Base-by-base conservation (phyloP, 306 rosid genomes). In the Gastrolobium villosum region DNA sequence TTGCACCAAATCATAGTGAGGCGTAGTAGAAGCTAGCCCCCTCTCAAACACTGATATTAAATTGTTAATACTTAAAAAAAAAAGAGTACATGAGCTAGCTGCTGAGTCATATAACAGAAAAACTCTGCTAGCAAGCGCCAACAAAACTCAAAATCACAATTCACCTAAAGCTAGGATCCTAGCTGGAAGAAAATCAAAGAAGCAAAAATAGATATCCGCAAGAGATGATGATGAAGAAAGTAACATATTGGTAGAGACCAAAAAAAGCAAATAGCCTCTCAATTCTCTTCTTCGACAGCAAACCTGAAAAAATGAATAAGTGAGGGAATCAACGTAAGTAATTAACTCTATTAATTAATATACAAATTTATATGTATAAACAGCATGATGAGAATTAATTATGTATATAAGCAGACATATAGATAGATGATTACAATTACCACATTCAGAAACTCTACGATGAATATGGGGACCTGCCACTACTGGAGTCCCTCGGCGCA, bases 401-500 rank as follows among this genome's bases (percentile, higher is more conserved):
- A 65, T 7, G 39, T 11, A 65, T 7, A 20, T 11, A 30, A 1
- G 53, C 14, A 41, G 3, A 48, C 5, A 30, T 30, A 44, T 44
- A 30, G 56, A 50, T 8, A 64, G 48, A 20, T 48, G 5, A 49
- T 15, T 39, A 40, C 13, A 37, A 62, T 80, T 80, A 84, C 82
- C 82, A 53, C 11, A 11, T 52, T 10, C 11, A 45, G 72, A 48
- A 74, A 76, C 10, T 85, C 70, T 86, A 84, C 2, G 88, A 81
- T 13, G 81, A 79, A 87, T 87, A 91, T 69, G 98, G 93, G 71
- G 90, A 85, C 76, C 76, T 86, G 81, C 68, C 71, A 31, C 46
- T 71, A 39, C 72, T 69, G 26, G 92, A 77, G 81, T 92, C 97
- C 82, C 97, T 92, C 1, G 92, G 94, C 13, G 97, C 96, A 81